A percentile compares a stretch with the other conserved stretches of the same genome.
Evolutionary conservation across 73 alveolate genomes (phyloP).

Genomic region (Paramecium sexaurelia): DNA sequence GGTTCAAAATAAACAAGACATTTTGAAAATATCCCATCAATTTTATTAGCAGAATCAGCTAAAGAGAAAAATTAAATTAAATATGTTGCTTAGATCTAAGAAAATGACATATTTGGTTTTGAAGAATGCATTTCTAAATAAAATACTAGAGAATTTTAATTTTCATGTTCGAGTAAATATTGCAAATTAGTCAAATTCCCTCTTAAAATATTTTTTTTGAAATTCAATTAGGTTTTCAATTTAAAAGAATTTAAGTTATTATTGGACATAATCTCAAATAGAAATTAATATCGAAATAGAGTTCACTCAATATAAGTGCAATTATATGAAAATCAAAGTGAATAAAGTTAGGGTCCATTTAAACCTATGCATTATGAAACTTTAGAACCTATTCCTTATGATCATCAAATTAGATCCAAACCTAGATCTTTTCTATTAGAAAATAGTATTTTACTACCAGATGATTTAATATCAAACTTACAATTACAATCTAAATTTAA

Average conservation of each 20-base stretch:
- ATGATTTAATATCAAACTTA: not conserved
- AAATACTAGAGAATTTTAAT: not conserved
- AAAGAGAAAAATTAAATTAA: not conserved
- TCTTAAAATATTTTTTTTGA: not conserved
- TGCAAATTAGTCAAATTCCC: not conserved
- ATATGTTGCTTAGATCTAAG: not conserved
- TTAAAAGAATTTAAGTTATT: not conserved
- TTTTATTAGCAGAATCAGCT: not conserved
- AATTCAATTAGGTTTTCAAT: not conserved
- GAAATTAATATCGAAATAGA: not conserved
- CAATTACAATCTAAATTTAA: not conserved
- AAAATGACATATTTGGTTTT: not conserved
- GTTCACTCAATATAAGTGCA: not conserved
- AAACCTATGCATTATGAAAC: not conserved
- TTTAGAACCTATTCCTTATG: constrained; percentile 12
- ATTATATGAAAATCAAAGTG: not conserved
- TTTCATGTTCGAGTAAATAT: not conserved
- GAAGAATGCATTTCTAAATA: not conserved
- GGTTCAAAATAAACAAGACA: not conserved
- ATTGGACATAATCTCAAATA: not conserved
- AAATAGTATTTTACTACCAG: not conserved
- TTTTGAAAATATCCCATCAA: not conserved
- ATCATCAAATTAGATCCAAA: not conserved
- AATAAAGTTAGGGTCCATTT: not conserved
- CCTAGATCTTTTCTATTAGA: not conserved